Evolutionary conservation across 2,329 filamentous ascomycete genomes (phyloP).

Genomic region (Elsinoe necatrix): DNA sequence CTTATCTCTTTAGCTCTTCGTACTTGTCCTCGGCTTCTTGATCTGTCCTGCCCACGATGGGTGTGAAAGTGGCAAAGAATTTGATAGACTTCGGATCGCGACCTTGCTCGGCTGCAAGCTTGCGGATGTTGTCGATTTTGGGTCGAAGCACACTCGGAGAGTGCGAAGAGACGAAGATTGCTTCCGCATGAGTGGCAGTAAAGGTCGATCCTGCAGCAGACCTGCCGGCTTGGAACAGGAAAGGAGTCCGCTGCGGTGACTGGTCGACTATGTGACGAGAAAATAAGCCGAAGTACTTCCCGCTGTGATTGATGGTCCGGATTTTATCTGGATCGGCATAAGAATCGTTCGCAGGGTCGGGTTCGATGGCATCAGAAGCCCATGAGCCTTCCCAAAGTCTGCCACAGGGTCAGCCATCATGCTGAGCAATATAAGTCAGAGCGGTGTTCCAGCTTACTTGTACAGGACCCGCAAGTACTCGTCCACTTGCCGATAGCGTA

Average conservation of each 20-base stretch:
- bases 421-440: neutral
- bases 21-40: conserved; percentile 46
- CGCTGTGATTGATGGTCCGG: conserved; percentile 52
- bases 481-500: conserved; percentile 51
- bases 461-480: conserved; percentile 56
- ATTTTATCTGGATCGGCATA: conserved; percentile 53
- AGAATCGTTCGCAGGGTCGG: conserved; percentile 46
- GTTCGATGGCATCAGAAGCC: conserved; percentile 48
- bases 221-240: conserved; percentile 48
- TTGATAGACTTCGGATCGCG: conserved; percentile 51
- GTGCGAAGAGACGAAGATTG: conserved; percentile 51
- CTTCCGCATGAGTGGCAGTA: conserved; percentile 51
- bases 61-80: conserved; percentile 37
- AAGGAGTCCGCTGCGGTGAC: conserved; percentile 33
- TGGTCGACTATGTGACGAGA: conserved; percentile 38
- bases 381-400: conserved; percentile 46
- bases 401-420: neutral
- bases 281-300: conserved; percentile 45
- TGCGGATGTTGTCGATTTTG: conserved; percentile 46
- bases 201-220: conserved; percentile 50
- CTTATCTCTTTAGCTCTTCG: conserved; percentile 45
- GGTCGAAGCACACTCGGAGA: conserved; percentile 42
- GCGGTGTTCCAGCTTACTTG: conserved; percentile 34
- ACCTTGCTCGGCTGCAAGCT: conserved; percentile 43
- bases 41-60: conserved; percentile 30